Percentiles rank a stretch among this genome's conserved stretches.
Conservation (phyloP, 805 yeast species). For the Saccharomycopsis sp. region DNA sequence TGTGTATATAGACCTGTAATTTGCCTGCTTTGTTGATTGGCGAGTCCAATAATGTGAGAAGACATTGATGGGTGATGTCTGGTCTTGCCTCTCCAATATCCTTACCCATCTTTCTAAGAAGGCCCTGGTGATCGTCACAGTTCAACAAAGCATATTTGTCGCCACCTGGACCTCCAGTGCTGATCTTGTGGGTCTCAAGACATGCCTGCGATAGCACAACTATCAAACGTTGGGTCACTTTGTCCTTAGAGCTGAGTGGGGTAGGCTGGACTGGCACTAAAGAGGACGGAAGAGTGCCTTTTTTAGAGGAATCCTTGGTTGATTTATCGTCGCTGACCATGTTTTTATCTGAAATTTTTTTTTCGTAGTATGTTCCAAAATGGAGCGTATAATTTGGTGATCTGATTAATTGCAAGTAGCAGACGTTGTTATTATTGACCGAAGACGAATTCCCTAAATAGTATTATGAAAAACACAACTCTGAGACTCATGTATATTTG, state of each 20-base stretch:
- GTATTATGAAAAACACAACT: slow-evolving; percentile 18
- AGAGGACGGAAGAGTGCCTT: slow-evolving; percentile 49
- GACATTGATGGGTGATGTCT: slow-evolving; percentile 98
- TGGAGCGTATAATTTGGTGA: no score
- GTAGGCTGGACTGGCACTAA: slow-evolving; percentile 84
- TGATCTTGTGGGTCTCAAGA: slow-evolving; percentile 87
- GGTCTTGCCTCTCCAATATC: slow-evolving; percentile 98
- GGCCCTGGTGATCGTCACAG: slow-evolving; percentile 98
- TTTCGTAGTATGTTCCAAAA: no score
- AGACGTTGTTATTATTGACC: slow-evolving; percentile 42
- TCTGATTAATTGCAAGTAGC: not conserved
- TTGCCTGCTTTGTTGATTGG: slow-evolving; percentile 97
- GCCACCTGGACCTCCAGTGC: slow-evolving; percentile 69
- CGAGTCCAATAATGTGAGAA: slow-evolving; percentile 88
- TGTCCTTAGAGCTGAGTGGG: slow-evolving; percentile 76
- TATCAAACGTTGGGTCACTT: slow-evolving; percentile 75
- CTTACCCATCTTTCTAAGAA: slow-evolving; percentile 90
- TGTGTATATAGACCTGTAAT: slow-evolving; percentile 92
- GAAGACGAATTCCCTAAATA: slow-evolving; percentile 23
- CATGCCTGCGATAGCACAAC: slow-evolving; percentile 97
- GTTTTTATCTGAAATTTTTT: not conserved
- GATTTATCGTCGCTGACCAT: slow-evolving; percentile 12
- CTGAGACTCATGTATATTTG: slow-evolving; percentile 8
- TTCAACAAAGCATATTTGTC: slow-evolving; percentile 90
- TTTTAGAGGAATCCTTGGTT: slow-evolving; percentile 26